These are phyloP conservation scores for Trichosanthes truncata DNA, from an alignment of 306 rosid species.

Conservation along the genomic window DNA sequence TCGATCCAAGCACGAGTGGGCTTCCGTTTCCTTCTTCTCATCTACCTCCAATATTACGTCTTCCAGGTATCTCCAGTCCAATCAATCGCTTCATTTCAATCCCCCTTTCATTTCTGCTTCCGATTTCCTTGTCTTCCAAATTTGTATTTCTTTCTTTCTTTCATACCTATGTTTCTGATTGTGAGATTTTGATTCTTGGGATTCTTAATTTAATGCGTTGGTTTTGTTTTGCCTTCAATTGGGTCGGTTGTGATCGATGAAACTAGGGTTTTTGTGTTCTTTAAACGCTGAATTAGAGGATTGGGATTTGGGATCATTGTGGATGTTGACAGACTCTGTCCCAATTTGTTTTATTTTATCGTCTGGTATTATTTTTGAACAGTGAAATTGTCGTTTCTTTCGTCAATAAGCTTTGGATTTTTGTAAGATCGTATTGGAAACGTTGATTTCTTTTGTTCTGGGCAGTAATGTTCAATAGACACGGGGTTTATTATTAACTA, in stretches of 20 bases:
- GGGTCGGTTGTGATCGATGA: neutral
- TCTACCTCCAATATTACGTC: slow-evolving; percentile 63
- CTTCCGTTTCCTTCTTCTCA: slow-evolving; percentile 95
- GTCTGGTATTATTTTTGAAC: neutral
- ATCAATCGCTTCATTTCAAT: neutral
- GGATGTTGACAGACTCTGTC: neutral
- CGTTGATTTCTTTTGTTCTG: neutral
- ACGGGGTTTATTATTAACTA: neutral
- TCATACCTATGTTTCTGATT: neutral
- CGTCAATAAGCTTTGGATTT: neutral
- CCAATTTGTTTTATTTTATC: neutral
- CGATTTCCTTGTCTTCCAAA: neutral
- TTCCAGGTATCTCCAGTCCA: slow-evolving; percentile 45
- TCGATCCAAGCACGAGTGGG: slow-evolving; percentile 99
- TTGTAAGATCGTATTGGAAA: neutral
- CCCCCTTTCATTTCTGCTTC: neutral
- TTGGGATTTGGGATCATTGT: neutral
- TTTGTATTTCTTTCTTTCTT: neutral
- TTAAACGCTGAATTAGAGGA: neutral
- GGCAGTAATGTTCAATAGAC: neutral
- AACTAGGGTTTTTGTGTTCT: neutral
- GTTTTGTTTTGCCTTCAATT: neutral
- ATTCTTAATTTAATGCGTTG: neutral
- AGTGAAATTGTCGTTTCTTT: neutral
- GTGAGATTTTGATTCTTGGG: neutral